Evolutionary conservation across 73 alveolate species (phyloP).

Genomic region (Tetrahymena thermophila): DNA sequence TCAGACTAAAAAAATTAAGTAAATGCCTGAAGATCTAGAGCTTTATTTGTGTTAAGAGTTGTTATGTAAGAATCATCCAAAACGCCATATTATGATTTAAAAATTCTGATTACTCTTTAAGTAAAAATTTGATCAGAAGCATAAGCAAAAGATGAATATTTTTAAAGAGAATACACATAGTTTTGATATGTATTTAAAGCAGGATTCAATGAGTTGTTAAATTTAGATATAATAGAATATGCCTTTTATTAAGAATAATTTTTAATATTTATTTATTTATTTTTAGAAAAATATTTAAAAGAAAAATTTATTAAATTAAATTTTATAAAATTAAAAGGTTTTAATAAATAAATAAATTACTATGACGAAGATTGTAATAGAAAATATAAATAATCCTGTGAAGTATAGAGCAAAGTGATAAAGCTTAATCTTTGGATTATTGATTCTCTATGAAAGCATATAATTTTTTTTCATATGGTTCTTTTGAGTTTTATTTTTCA

Average conservation of each 20-base stretch:
- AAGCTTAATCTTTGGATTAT: not conserved
- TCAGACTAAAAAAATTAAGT: not conserved
- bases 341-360: not conserved
- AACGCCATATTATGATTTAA: not conserved
- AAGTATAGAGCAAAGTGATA: not conserved
- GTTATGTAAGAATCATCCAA: not conserved
- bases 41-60: not conserved
- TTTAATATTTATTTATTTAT: too few species aligned
- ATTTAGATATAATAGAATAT: not conserved
- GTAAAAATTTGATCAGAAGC: not conserved
- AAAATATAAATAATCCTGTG: not conserved
- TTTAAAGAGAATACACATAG: not conserved
- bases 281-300: too few species aligned
- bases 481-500: not conserved
- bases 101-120: not conserved
- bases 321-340: too few species aligned
- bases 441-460: not conserved
- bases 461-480: not conserved
- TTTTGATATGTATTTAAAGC: not conserved
- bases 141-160: not conserved
- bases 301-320: too few species aligned
- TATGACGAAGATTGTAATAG: not conserved
- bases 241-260: not conserved
- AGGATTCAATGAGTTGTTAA: not conserved
- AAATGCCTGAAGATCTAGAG: not conserved